Evolutionary conservation across 1,284 basidiomycete genomes (phyloP), one percentile per base, ranked within the genome.

Genomic region (Microbotryum saponariae): DNA sequence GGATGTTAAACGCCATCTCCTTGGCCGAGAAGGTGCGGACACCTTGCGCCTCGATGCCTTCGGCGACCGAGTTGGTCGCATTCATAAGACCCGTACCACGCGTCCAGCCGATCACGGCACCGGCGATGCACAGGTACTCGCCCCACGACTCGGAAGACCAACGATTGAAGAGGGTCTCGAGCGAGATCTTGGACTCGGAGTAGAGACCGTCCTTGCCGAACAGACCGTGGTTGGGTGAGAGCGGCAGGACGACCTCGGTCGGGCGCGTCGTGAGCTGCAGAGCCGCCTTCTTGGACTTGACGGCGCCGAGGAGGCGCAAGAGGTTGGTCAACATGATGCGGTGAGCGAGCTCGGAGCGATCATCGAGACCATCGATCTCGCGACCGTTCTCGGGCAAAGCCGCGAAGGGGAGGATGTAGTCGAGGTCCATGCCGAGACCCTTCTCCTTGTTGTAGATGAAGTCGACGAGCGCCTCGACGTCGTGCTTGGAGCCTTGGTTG

Each of bases 1-100:
- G 86, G 72, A 98, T 91, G 79, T 97, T 98, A 85, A 98, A 98
- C 4, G 93, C 92, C 94, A 98, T 98, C 80, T 98, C 94, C 80
- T 97, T 97, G 54, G 93, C 88, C 4, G 91, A 96, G 85, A 97
- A 98, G 6, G 96, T 98, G 71, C 94, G 85, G 65, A 96, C 89
- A 70, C 96, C 94, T 67, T 91, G 84, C 68, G 86, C 83, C 79
- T 98, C 94, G 56, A 98, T 83, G 64, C 92, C 90, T 67, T 96
- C 89, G 50, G 96, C 91, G 59, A 97, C 86, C 58, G 89, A 91
- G 79, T 97, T 96, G 61, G 91, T 94, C 4, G 90, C 88, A 63
- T 84, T 87, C 94, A 98, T 98, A 61, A 98, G 80, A 67, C 93
- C 94, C n/a, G 96, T 98, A 53, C 94, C 94, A 71, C 92, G 89